phyloP scores from a whole-genome alignment of 2,329 filamentous ascomycete genomes.

The Aspergillus sp. region DNA sequence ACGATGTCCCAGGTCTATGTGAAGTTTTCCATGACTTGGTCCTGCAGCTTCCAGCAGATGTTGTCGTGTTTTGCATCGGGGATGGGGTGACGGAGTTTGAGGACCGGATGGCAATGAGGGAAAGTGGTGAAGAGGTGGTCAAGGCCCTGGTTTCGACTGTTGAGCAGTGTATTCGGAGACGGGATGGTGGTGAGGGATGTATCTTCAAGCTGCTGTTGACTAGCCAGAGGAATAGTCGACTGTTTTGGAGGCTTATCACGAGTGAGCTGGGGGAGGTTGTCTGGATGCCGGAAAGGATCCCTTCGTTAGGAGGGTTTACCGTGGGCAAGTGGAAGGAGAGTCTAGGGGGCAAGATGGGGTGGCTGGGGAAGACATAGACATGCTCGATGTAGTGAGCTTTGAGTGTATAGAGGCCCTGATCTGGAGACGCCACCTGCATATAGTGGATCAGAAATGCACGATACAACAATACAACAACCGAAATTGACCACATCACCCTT shows the following conservation, averaged over 20 bases:
- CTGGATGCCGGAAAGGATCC: not conserved
- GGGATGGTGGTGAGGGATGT: not conserved
- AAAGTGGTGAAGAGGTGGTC: not conserved
- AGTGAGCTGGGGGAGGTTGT: not conserved
- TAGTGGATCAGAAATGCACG: too few relatives aligned
- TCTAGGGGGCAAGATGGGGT: not conserved
- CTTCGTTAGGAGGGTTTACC: not conserved
- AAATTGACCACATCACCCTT: too few relatives aligned
- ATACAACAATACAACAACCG: too few relatives aligned
- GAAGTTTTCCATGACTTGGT: not conserved
- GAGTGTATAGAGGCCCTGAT: too few relatives aligned
- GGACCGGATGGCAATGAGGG: not conserved
- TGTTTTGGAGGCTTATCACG: not conserved
- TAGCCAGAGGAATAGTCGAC: not conserved
- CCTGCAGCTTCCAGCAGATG: not conserved
- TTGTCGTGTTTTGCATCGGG: not conserved
- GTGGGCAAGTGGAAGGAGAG: not conserved
- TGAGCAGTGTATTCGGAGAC: not conserved
- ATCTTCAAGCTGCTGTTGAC: not conserved
- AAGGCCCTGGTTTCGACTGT: not conserved
- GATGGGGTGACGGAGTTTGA: not conserved
- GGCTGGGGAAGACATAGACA: not conserved
- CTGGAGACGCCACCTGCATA: too few relatives aligned
- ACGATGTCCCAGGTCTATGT: not conserved
- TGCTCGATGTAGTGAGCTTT: too few relatives aligned